Evolutionary conservation across 2,329 filamentous ascomycete species (phyloP).

Genomic region (Sclerotinia subarctica): DNA sequence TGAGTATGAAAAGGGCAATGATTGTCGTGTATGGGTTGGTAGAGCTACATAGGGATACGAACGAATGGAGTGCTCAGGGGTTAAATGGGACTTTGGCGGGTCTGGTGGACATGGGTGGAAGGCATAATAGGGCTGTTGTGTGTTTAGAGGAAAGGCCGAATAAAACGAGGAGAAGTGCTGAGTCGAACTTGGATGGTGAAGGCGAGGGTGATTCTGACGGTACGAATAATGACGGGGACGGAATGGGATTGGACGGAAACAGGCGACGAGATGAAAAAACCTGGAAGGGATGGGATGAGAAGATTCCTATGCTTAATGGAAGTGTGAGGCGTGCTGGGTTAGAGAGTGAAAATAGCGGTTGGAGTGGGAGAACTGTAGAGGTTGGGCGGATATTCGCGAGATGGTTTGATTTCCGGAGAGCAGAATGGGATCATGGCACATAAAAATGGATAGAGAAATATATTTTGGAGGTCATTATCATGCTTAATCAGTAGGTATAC

Average conservation of each 20-base stretch:
- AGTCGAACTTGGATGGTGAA: not conserved
- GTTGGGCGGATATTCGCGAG: constrained; percentile 56
- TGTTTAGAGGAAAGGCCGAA: constrained; percentile 47
- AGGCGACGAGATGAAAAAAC: constrained; percentile 17
- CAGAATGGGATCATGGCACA: constrained; percentile 38
- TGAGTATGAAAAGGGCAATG: constrained; percentile 26
- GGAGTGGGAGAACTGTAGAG: constrained; percentile 57
- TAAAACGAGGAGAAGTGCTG: constrained; percentile 7
- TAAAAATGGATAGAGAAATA: not conserved
- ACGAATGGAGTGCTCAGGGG: constrained; percentile 74
- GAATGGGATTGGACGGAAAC: not conserved
- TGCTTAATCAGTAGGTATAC: constrained; percentile 37
- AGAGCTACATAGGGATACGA: constrained; percentile 62
- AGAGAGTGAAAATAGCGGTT: constrained; percentile 49
- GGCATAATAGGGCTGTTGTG: constrained; percentile 45
- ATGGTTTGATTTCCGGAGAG: constrained; percentile 59
- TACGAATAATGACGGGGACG: not conserved
- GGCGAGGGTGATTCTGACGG: not conserved
- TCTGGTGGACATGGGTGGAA: constrained; percentile 58
- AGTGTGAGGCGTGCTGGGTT: constrained; percentile 45
- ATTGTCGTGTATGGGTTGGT: constrained; percentile 65
- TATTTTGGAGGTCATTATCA: constrained; percentile 32
- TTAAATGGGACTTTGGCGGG: constrained; percentile 59
- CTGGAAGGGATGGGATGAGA: constrained; percentile 44
- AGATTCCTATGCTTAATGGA: constrained; percentile 61